Base-by-base conservation (phyloP, 192 early-diverging fungal species). In the Spizellomyces punctatus region DNA sequence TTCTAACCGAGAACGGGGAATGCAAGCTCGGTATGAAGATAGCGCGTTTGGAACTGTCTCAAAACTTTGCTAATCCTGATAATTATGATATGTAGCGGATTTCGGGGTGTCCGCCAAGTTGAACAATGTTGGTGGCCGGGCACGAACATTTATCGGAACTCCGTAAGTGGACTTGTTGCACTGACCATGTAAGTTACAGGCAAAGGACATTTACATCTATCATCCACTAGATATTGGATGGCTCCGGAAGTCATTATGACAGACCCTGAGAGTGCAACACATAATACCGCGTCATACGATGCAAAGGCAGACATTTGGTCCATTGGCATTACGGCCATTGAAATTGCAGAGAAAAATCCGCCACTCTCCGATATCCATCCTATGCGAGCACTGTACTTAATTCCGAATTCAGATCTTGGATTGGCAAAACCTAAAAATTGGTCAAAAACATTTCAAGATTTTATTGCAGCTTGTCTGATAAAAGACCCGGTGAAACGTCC, bases 281-380 rank as follows among this genome's bases (percentile, higher is more conserved):
- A 74, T 12, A 46, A 44, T 21, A 46, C 63, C 12, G 85, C 82
- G 6, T 77, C 73, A 10, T 89, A 89, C 66, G 82, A 85, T 69
- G 71, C 69, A 42, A 89, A 88, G 61, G 79, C 88, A 14, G 88
- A 89, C 59, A 81, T 89, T 45, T 89, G 88, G 88, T 83, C 81
- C 5, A 87, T 89, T 43, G 88, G 88, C 21, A 89, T 89, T 76
- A 89, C 88, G 2, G 84, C 84, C 9, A 89, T 89, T 56, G 88
- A 89, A 75, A 85, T 89, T 48, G 88, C 88, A 6, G 86, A 89
- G 67, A 88, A 88, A 66, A 87, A 89, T 60, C 88, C 88, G 7
- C 88, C 88, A 12, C 74, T 88, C 14, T 78, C 81, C 48, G 88
- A 89, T 55, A 88, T 89, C 58, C 88, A 89, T 70, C 88, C 88